Evolutionary conservation across 2,329 filamentous ascomycete genomes (phyloP).

Genomic region (Chaetomium olivaceum): DNA sequence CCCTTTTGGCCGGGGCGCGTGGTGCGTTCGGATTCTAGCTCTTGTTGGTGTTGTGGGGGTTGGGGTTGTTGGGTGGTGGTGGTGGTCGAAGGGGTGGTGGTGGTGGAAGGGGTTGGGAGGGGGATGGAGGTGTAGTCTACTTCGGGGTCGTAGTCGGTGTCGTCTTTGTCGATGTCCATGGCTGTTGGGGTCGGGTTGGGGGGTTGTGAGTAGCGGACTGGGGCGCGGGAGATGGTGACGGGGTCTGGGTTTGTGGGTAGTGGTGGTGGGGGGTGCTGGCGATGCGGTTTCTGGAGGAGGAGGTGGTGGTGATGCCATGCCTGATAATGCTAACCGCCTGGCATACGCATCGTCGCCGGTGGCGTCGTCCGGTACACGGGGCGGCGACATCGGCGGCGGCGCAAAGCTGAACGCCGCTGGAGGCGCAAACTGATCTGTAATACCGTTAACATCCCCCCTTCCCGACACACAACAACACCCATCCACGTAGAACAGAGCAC

Average conservation of each 20-base stretch:
- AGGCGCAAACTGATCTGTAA: constrained; percentile 60
- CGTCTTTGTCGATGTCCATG: constrained; percentile 44
- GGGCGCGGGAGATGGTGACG: constrained; percentile 4
- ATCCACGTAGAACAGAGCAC: constrained; percentile 12
- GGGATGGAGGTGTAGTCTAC: constrained; percentile 39
- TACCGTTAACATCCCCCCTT: neutral
- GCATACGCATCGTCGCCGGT: constrained; percentile 71
- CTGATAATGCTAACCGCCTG: constrained; percentile 59
- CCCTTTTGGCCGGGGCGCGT: constrained; percentile 75
- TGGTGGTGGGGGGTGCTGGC: constrained; percentile 42
- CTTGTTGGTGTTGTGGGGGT: constrained; percentile 32
- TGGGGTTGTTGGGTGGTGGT: constrained; percentile 34
- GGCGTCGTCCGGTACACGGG: constrained; percentile 55
- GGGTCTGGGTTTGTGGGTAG: constrained; percentile 37
- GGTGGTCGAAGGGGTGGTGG: constrained; percentile 42
- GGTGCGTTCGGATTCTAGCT: constrained; percentile 47
- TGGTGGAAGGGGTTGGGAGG: constrained; percentile 43
- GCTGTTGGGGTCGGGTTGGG: constrained; percentile 33
- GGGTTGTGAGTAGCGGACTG: neutral
- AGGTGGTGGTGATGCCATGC: constrained; percentile 42
- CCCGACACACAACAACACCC: neutral
- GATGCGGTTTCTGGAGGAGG: constrained; percentile 35
- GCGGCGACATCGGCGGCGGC: constrained; percentile 54
- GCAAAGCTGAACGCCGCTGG: constrained; percentile 58
- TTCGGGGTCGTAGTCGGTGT: constrained; percentile 35